Percentiles rank a stretch among this genome's conserved stretches.
phyloP scores from a whole-genome alignment of 2,329 filamentous ascomycete genomes.

The Phialemonium atrogriseum region DNA sequence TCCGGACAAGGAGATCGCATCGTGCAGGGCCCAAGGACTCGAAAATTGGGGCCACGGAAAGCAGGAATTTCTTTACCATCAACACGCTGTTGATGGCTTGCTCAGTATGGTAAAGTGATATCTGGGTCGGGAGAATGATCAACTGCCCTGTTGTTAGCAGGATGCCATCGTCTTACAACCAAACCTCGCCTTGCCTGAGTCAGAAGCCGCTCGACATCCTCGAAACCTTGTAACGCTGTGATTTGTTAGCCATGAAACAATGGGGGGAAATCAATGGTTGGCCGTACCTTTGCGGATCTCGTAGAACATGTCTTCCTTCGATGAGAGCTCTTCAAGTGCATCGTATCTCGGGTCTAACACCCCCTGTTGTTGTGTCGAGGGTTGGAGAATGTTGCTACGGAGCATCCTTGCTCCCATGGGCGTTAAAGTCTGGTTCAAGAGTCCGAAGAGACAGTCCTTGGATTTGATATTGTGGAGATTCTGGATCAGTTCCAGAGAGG shows the following conservation, averaged over 20 bases:
- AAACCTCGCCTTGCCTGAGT: conserved; percentile 54
- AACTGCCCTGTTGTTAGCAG: conserved; percentile 39
- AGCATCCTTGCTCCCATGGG: conserved; percentile 84
- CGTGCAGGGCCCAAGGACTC: conserved; percentile 57
- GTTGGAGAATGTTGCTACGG: conserved; percentile 80
- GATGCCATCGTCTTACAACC: background rate
- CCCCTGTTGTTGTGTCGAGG: conserved; percentile 59
- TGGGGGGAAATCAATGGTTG: background rate
- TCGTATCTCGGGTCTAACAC: conserved; percentile 69
- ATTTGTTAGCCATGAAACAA: conserved; percentile 8
- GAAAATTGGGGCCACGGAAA: conserved; percentile 57
- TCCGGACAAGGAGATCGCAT: conserved; percentile 56
- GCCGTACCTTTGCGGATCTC: conserved; percentile 58
- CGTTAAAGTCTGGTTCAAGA: conserved; percentile 78
- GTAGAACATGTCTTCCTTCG: conserved; percentile 78
- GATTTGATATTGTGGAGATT: conserved; percentile 74
- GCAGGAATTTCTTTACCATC: conserved; percentile 75
- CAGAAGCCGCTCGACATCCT: conserved; percentile 71
- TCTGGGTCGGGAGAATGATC: conserved; percentile 63
- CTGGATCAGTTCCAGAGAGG: conserved; percentile 82
- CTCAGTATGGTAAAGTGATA: conserved; percentile 61
- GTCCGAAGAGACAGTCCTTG: conserved; percentile 71
- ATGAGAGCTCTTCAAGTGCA: conserved; percentile 73
- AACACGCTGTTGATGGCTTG: conserved; percentile 81
- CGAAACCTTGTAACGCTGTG: conserved; percentile 61